phyloP scores from a whole-genome alignment of 257 asterid genomes.

The Capsicum pubescens region DNA sequence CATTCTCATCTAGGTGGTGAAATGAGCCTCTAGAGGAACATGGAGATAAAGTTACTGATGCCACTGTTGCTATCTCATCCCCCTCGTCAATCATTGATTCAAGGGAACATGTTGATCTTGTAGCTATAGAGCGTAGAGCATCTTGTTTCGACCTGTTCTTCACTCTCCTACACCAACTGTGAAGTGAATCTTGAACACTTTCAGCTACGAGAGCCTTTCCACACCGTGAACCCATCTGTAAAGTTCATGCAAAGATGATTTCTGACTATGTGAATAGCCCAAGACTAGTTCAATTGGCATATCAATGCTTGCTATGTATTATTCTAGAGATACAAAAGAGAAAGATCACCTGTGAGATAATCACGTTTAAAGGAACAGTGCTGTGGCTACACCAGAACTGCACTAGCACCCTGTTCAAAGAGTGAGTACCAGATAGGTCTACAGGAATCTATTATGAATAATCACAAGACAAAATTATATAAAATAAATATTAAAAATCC shows the following conservation, averaged over 20 bases:
- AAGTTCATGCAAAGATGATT: neutral
- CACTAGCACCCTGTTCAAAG: conserved; percentile 64
- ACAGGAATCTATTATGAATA: neutral
- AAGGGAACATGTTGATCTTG: conserved; percentile 73
- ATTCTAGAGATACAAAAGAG: conserved; percentile 20
- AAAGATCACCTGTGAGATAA: conserved; percentile 64
- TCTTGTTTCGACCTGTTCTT: conserved; percentile 62
- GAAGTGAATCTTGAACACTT: conserved; percentile 81
- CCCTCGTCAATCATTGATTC: conserved; percentile 63
- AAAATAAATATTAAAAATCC: neutral
- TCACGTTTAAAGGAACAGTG: conserved; percentile 77
- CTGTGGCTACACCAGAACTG: conserved; percentile 95
- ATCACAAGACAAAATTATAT: neutral
- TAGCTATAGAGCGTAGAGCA: conserved; percentile 59
- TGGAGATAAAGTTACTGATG: conserved; percentile 69
- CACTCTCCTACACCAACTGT: conserved; percentile 93
- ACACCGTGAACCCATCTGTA: conserved; percentile 82
- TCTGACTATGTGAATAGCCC: neutral
- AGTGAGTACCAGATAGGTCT: conserved; percentile 17
- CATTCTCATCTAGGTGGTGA: conserved; percentile 38
- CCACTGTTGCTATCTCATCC: conserved; percentile 65
- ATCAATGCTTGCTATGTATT: neutral
- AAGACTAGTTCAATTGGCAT: conserved; percentile 3
- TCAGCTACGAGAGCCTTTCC: conserved; percentile 88
- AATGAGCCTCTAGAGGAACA: conserved; percentile 63